Percentiles rank a stretch among this genome's conserved stretches.
Evolutionary conservation across 805 yeast species (phyloP).

Genomic region (Starmerella powellii): DNA sequence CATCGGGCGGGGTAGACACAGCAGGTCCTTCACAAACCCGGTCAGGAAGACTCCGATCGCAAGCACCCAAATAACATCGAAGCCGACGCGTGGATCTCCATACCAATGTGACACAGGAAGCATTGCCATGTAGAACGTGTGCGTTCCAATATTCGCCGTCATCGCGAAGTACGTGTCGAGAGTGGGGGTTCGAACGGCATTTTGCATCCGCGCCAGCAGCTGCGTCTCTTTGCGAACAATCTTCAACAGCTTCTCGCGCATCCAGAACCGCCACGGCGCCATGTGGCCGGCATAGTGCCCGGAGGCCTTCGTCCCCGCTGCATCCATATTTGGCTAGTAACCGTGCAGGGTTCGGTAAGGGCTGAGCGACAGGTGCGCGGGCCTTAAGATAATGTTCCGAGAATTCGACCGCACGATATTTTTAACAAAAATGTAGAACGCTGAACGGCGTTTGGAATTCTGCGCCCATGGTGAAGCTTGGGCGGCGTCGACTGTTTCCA

Average conservation of each 20-base stretch:
- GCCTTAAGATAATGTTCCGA: no score
- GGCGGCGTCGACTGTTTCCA: no score
- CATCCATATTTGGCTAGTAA: conserved; percentile 36
- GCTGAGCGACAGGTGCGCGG: not conserved
- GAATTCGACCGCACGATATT: no score
- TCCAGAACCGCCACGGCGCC: conserved; percentile 34
- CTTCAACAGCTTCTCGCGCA: conserved; percentile 46
- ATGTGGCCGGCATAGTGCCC: conserved; percentile 53
- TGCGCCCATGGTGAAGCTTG: no score
- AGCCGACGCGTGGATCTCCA: conserved; percentile 44
- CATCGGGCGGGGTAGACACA: conserved; percentile 83
- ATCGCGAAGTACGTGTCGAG: conserved; percentile 71
- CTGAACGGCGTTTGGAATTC: no score
- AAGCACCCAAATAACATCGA: conserved; percentile 56
- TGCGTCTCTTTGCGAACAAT: conserved; percentile 54
- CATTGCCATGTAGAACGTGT: conserved; percentile 83
- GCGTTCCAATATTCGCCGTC: conserved; percentile 83
- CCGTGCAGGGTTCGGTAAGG: not conserved
- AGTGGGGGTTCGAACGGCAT: conserved; percentile 33
- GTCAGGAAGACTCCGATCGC: conserved; percentile 45
- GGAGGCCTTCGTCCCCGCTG: conserved; percentile 60
- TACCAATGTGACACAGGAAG: conserved; percentile 79
- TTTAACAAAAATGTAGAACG: no score
- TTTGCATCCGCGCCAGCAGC: conserved; percentile 47
- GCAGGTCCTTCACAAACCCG: conserved; percentile 68